phyloP scores from a whole-genome alignment of 2,329 filamentous ascomycete genomes.

The Ilyonectria sp. region DNA sequence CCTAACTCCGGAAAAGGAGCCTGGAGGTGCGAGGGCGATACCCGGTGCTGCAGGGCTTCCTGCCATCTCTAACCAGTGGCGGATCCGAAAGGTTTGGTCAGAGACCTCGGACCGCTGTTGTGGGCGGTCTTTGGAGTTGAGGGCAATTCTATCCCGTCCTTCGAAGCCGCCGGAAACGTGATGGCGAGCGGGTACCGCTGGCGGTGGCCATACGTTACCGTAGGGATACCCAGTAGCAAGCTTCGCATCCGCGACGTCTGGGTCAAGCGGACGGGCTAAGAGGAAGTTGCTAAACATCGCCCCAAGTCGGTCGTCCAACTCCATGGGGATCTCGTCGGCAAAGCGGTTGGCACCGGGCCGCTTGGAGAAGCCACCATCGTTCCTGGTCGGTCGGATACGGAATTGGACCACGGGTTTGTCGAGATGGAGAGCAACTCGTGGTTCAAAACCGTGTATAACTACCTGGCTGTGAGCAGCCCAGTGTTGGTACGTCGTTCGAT shows the following conservation, averaged over 20 bases:
- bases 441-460: constrained; percentile 81
- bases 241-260: constrained; percentile 53
- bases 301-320: constrained; percentile 60
- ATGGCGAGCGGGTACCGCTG: constrained; percentile 74
- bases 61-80: constrained; percentile 81
- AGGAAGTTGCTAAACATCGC: constrained; percentile 78
- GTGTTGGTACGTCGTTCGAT: constrained; percentile 66
- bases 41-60: constrained; percentile 48
- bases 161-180: constrained; percentile 60
- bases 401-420: constrained; percentile 80
- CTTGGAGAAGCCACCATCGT: constrained; percentile 37
- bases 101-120: constrained; percentile 72
- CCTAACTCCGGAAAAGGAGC: constrained; percentile 27
- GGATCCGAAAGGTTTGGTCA: constrained; percentile 79
- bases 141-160: constrained; percentile 42
- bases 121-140: constrained; percentile 58
- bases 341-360: constrained; percentile 57
- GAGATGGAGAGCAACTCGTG: constrained; percentile 78
- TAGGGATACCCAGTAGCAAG: constrained; percentile 58
- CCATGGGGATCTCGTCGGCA: constrained; percentile 68
- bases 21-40: constrained; percentile 39
- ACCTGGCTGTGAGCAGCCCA: constrained; percentile 79
- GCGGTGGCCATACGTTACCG: constrained; percentile 82
- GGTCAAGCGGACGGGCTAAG: constrained; percentile 68
- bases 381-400: constrained; percentile 47